phyloP scores from a whole-genome alignment of 2,329 filamentous ascomycete species.

The Leptographium radiaticola region DNA sequence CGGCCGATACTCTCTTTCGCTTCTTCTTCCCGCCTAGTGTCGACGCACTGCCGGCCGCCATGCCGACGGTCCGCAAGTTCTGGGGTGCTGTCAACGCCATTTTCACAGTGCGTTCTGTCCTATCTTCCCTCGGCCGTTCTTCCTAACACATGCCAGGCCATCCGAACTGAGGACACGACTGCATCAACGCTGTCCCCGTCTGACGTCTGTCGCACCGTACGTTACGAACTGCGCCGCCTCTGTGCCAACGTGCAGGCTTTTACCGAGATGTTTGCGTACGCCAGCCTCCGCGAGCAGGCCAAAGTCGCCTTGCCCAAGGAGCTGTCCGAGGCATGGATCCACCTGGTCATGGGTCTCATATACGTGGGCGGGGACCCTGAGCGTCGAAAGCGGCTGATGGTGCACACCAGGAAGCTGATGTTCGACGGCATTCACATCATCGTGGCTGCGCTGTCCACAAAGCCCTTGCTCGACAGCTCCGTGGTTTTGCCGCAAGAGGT shows the following conservation, averaged over 20 bases:
- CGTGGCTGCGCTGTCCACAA: slow-evolving; percentile 19
- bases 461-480: slow-evolving; percentile 21
- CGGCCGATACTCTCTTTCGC: slow-evolving; percentile 24
- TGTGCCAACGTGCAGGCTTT: slow-evolving; percentile 22
- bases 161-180: too few species aligned
- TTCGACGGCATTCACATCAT: slow-evolving; percentile 23
- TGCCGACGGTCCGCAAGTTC: slow-evolving; percentile 26
- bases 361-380: slow-evolving; percentile 10
- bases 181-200: too few species aligned
- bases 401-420: slow-evolving; percentile 18
- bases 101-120: background rate
- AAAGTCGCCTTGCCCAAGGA: slow-evolving; percentile 16
- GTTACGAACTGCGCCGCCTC: slow-evolving; percentile 12
- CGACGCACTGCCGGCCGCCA: slow-evolving; percentile 8
- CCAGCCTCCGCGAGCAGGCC: slow-evolving; percentile 16
- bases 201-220: background rate
- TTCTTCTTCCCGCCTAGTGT: slow-evolving; percentile 27
- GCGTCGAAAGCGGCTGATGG: slow-evolving; percentile 16
- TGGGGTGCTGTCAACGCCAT: slow-evolving; percentile 25
- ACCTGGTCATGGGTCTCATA: slow-evolving; percentile 25
- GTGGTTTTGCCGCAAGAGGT: slow-evolving; percentile 29
- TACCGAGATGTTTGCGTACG: slow-evolving; percentile 18
- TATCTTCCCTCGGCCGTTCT: background rate
- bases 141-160: too few species aligned
- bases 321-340: slow-evolving; percentile 27